Conservation (phyloP, 768 basidiomycete species). For the Lactarius sanguifluus region DNA sequence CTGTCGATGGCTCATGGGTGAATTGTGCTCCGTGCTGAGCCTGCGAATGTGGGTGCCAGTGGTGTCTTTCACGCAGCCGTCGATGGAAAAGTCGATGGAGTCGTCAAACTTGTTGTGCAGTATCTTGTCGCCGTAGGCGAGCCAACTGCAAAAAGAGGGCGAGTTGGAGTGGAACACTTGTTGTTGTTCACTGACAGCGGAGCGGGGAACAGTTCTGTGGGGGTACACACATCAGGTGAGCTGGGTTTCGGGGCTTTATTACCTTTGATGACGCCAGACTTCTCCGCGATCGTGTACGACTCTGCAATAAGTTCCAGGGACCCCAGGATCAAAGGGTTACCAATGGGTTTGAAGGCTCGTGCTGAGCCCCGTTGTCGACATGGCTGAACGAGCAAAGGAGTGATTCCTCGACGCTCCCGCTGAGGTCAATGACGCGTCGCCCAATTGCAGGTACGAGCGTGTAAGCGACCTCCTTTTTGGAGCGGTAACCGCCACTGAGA, state of each 20-base stretch:
- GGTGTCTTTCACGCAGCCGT: slow-evolving; percentile 91
- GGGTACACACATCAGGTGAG: neutral
- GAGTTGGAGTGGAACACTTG: neutral
- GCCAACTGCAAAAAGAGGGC: slow-evolving; percentile 39
- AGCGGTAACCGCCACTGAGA: slow-evolving; percentile 78
- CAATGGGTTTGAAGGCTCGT: slow-evolving; percentile 72
- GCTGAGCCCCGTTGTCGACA: slow-evolving; percentile 39
- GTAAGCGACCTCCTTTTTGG: slow-evolving; percentile 81
- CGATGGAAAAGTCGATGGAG: slow-evolving; percentile 69
- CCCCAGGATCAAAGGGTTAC: slow-evolving; percentile 76
- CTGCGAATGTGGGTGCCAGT: slow-evolving; percentile 43
- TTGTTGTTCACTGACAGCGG: slow-evolving; percentile 43
- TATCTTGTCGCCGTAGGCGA: slow-evolving; percentile 67
- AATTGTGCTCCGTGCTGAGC: slow-evolving; percentile 57
- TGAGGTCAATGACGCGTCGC: slow-evolving; percentile 75
- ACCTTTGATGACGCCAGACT: slow-evolving; percentile 52
- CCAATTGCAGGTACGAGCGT: too few relatives aligned
- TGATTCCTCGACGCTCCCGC: slow-evolving; percentile 77
- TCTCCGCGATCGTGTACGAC: slow-evolving; percentile 81
- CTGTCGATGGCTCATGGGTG: slow-evolving; percentile 70
- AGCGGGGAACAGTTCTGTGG: slow-evolving; percentile 64
- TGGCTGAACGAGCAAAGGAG: neutral
- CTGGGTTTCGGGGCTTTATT: too few relatives aligned
- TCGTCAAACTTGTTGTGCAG: slow-evolving; percentile 73
- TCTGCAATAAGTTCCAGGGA: slow-evolving; percentile 78